phyloP scores from a whole-genome alignment of 495 filamentous ascomycete species.

The Talaromyces adpressus region DNA sequence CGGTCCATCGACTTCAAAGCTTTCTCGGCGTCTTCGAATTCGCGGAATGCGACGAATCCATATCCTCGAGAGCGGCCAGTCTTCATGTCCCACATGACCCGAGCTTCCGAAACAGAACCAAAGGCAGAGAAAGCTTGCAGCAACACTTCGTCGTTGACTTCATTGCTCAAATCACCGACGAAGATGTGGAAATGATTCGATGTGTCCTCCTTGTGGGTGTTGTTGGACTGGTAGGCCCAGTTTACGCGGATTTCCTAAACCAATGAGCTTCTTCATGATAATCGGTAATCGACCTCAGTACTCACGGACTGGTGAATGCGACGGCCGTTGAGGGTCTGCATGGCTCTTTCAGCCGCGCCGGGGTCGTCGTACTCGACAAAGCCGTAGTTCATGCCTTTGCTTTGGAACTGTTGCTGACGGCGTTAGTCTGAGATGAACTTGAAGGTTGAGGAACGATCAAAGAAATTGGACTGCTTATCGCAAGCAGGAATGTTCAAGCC shows the following conservation, averaged over 20 bases:
- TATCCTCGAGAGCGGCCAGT: constrained; percentile 96
- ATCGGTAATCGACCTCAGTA: constrained; percentile 6
- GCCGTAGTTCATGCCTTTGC: constrained; percentile 97
- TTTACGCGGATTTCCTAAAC: constrained; percentile 95
- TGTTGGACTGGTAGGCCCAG: constrained; percentile 99
- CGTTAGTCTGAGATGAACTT: not conserved
- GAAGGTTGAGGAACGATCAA: not conserved
- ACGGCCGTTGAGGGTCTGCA: constrained; percentile 93
- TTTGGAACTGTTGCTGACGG: constrained; percentile 49
- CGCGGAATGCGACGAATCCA: constrained; percentile 96
- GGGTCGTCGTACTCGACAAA: constrained; percentile 99
- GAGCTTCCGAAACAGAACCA: constrained; percentile 94
- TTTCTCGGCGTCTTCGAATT: constrained; percentile 90
- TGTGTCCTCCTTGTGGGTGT: constrained; percentile 90
- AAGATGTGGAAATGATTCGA: constrained; percentile 99
- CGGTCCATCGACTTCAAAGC: constrained; percentile 96
- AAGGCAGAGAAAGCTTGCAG: constrained; percentile 95
- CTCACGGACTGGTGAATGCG: constrained; percentile 90
- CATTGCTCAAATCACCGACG: constrained; percentile 95
- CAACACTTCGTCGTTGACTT: constrained; percentile 96
- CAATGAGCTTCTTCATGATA: constrained; percentile 13
- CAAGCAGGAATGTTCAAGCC: not conserved
- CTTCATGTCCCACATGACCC: constrained; percentile 99
- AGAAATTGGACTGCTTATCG: not conserved
- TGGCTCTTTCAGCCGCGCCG: constrained; percentile 89